phyloP scores from a whole-genome alignment of 768 basidiomycete species.

The Collybiopsis luxurians region DNA sequence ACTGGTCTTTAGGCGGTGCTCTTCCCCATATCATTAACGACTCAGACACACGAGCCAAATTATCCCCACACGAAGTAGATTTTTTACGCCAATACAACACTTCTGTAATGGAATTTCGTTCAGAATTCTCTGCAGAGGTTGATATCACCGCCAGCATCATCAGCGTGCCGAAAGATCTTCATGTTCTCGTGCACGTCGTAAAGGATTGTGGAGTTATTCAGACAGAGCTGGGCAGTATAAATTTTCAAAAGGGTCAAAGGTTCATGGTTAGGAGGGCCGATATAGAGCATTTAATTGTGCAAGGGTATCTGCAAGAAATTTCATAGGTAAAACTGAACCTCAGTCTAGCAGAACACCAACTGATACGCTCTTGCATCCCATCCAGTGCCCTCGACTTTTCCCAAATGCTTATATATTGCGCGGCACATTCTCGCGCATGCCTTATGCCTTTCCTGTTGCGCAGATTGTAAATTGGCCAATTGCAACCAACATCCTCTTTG shows the following conservation, averaged over 20 bases:
- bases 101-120: slow-evolving; percentile 80
- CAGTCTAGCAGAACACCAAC: no score
- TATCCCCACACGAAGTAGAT: slow-evolving; percentile 81
- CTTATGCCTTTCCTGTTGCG: no score
- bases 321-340: no score
- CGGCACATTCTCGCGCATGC: no score
- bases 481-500: no score
- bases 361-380: no score
- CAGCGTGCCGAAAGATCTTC: slow-evolving; percentile 84
- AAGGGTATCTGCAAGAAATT: slow-evolving; percentile 90
- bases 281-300: slow-evolving; percentile 92
- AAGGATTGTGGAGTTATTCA: slow-evolving; percentile 90
- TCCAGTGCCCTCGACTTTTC: no score
- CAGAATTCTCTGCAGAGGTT: slow-evolving; percentile 80
- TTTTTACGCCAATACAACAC: slow-evolving; percentile 80
- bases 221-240: slow-evolving; percentile 87
- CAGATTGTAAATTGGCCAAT: no score
- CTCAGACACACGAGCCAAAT: slow-evolving; percentile 64
- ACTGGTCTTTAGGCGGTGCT: slow-evolving; percentile 87
- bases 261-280: slow-evolving; percentile 87
- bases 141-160: slow-evolving; percentile 85
- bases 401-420: no score
- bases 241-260: slow-evolving; percentile 86
- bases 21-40: slow-evolving; percentile 76
- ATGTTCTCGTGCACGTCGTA: slow-evolving; percentile 84